These are phyloP conservation scores for Acacia pycnantha DNA, from an alignment of 331 rosid genomes.

Conservation along the genomic window DNA sequence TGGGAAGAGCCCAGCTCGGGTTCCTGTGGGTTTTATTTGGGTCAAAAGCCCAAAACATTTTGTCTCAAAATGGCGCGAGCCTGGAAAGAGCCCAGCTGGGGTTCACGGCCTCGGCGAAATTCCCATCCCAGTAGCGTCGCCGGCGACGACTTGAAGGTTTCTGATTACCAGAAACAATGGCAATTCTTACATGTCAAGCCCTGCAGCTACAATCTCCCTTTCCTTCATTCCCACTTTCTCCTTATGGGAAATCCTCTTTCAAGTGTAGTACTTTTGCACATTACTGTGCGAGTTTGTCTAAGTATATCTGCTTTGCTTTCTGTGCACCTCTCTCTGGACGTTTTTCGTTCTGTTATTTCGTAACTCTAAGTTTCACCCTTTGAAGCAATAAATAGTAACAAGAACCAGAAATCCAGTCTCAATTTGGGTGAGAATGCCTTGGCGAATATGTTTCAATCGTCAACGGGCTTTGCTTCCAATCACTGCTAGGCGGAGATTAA, in stretches of 20 bases:
- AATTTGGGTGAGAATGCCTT: not conserved
- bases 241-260: not conserved
- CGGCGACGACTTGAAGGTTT: not conserved
- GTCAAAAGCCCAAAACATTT: not conserved
- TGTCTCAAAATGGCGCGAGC: not conserved
- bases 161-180: not conserved
- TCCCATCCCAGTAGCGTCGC: not conserved
- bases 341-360: not conserved
- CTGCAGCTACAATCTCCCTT: not conserved
- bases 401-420: not conserved
- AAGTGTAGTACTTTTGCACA: not conserved
- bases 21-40: not conserved
- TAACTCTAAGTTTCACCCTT: not conserved
- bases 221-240: not conserved
- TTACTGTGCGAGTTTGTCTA: not conserved
- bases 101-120: not conserved
- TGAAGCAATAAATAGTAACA: not conserved
- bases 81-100: not conserved
- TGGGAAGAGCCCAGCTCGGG: too few species aligned
- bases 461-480: not conserved
- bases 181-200: not conserved
- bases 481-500: not conserved
- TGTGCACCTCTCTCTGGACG: not conserved
- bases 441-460: constrained; percentile 11
- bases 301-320: not conserved